Evolutionary conservation across 768 basidiomycete species (phyloP).

Genomic region (Ramaria rubella): DNA sequence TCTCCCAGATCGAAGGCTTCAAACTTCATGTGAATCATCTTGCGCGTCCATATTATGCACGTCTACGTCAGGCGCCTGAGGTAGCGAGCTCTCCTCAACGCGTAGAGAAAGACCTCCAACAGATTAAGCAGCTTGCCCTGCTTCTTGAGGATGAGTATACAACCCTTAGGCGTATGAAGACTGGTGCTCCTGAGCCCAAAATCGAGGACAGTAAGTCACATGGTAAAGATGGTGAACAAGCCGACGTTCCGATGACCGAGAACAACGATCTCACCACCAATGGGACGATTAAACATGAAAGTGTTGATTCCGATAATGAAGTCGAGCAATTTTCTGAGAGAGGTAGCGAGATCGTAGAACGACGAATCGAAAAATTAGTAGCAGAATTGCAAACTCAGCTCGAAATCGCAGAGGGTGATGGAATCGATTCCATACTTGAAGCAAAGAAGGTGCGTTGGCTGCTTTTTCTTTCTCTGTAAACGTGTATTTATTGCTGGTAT

Average conservation of each 20-base stretch:
- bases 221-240: constrained; percentile 18
- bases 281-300: constrained; percentile 38
- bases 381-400: constrained; percentile 50
- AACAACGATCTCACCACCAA: constrained; percentile 24
- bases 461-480: constrained; percentile 11
- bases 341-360: constrained; percentile 76
- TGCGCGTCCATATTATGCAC: constrained; percentile 67
- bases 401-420: constrained; percentile 44
- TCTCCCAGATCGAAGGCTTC: constrained; percentile 81
- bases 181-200: constrained; percentile 12
- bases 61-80: constrained; percentile 76
- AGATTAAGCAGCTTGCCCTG: constrained; percentile 62
- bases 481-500: constrained; percentile 14
- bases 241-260: constrained; percentile 28
- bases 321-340: constrained; percentile 49
- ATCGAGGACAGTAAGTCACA: constrained; percentile 5
- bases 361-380: constrained; percentile 71
- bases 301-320: constrained; percentile 2
- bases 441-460: constrained; percentile 56
- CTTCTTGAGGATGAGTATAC: constrained; percentile 69
- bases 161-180: constrained; percentile 41
- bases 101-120: constrained; percentile 72
- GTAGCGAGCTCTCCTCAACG: constrained; percentile 75
- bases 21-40: constrained; percentile 86
- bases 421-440: constrained; percentile 55